Evolutionary conservation across 2,329 filamentous ascomycete species (phyloP).

Genomic region (Didymella pomorum): DNA sequence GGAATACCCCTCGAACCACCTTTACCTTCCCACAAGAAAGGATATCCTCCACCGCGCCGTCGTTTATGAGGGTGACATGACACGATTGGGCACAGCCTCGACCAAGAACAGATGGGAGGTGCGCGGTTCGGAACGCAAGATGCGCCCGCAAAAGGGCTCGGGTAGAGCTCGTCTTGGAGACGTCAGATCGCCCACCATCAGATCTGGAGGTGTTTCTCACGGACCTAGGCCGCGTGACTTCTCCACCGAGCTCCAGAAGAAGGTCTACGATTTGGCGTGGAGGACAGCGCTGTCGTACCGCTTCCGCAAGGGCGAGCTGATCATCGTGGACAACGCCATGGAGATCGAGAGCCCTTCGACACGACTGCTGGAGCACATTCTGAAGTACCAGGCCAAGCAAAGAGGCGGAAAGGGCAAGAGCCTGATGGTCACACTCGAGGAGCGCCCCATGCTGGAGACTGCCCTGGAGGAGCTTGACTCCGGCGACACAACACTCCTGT

Average conservation of each 20-base stretch:
- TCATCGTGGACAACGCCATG: constrained; percentile 81
- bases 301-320: constrained; percentile 83
- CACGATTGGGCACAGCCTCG: constrained; percentile 77
- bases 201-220: constrained; percentile 85
- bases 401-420: constrained; percentile 36
- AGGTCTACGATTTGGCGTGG: constrained; percentile 96
- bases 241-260: constrained; percentile 79
- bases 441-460: constrained; percentile 64
- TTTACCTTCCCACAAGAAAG: constrained; percentile 84
- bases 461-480: constrained; percentile 73
- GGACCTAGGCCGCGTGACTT: constrained; percentile 96
- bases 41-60: constrained; percentile 94
- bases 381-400: constrained; percentile 70
- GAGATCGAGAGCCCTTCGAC: constrained; percentile 72
- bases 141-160: constrained; percentile 85
- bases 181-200: constrained; percentile 80
- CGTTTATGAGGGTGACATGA: constrained; percentile 88
- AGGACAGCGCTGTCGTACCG: constrained; percentile 92
- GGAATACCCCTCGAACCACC: constrained; percentile 80
- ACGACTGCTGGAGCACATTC: constrained; percentile 71
- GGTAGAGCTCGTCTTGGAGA: constrained; percentile 81
- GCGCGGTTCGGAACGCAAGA: constrained; percentile 81
- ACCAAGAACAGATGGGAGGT: constrained; percentile 72
- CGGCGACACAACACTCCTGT: constrained; percentile 71
- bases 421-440: constrained; percentile 40